Evolutionary conservation across 2,329 filamentous ascomycete species (phyloP).

Genomic region (Arthrobotrys sphaeroides): DNA sequence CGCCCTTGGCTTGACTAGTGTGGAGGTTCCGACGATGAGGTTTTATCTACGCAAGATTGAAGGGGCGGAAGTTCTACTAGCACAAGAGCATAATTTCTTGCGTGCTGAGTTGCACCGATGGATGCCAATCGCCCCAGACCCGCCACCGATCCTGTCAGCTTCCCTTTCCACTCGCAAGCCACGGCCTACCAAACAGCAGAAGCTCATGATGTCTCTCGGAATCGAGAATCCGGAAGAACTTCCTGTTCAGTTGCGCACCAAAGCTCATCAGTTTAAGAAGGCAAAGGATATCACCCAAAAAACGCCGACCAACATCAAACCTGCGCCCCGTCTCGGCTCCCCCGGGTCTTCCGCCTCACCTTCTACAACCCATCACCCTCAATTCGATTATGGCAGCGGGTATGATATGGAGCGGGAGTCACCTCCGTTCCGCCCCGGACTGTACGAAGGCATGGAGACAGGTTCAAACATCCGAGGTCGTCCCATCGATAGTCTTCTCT

Average conservation of each 20-base stretch:
- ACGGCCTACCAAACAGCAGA: constrained; percentile 94
- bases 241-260: constrained; percentile 81
- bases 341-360: constrained; percentile 60
- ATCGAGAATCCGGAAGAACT: constrained; percentile 91
- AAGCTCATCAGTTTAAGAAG: constrained; percentile 76
- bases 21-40: constrained; percentile 86
- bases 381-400: constrained; percentile 56
- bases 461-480: constrained; percentile 21
- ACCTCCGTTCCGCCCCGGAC: constrained; percentile 12
- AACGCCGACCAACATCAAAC: constrained; percentile 59
- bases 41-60: constrained; percentile 98
- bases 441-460: constrained; percentile 34
- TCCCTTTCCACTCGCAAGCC: constrained; percentile 95
- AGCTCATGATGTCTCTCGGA: constrained; percentile 86
- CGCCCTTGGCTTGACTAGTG: constrained; percentile 77
- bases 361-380: constrained; percentile 55
- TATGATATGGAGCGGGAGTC: constrained; percentile 46
- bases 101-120: constrained; percentile 94
- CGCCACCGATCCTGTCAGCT: constrained; percentile 84
- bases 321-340: constrained; percentile 60
- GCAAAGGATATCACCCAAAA: constrained; percentile 64
- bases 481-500: constrained; percentile 34
- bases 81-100: constrained; percentile 97
- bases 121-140: constrained; percentile 85
- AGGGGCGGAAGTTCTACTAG: constrained; percentile 89